Evolutionary conservation across 176 grass and related monocot genomes (phyloP), one percentile per base, ranked within the genome.

Genomic region (Puya raimondii): DNA sequence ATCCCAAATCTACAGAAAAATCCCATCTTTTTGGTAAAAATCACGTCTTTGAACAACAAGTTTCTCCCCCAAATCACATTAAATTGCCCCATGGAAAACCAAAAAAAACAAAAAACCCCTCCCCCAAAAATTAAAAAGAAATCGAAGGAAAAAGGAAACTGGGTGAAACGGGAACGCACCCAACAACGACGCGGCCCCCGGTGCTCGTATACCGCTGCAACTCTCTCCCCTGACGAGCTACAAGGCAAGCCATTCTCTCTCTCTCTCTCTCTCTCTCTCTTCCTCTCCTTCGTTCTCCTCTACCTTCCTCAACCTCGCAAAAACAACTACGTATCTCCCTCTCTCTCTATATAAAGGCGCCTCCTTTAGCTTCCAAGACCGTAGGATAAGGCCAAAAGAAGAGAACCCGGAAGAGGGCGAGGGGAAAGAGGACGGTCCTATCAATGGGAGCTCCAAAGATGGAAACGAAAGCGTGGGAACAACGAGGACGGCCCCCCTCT

Each of bases 221-320:
- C 56, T 91, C 90, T 2, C 95, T 88, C 0, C 90, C 90, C 76
- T 94, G 94, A 73, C 95, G 84, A 78, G 95, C 83, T 2, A 94
- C 90, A 53, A 99, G 56, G 49, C 88, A 82, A 53, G 74, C 91
- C 90, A 94, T 93, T 42, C 33, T 42, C 33, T 42, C 33, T 42
- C 3, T 23, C 51, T 78, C 29, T 18, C 49, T 69, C 1, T 78
- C 9, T 56, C 12, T 67, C 20, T 29, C 23, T 70, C 27, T 67
- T 48, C 2, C 2, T 48, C 4, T 69, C 68, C 52, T 61, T 65
- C n/a, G 21, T 51, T 25, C 65, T 59, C 18, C 17, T 65, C 33
- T 48, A 17, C 29, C 23, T 2, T 16, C 23, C 9, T 9, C 27
- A 7, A 5, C 6, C 11, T 54, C 47, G 6, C 12, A 48, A 33